Percentiles rank a stretch among this genome's conserved stretches.
Evolutionary conservation across 208 protist species (phyloP).

Genomic region (Naegleria lovaniensis): DNA sequence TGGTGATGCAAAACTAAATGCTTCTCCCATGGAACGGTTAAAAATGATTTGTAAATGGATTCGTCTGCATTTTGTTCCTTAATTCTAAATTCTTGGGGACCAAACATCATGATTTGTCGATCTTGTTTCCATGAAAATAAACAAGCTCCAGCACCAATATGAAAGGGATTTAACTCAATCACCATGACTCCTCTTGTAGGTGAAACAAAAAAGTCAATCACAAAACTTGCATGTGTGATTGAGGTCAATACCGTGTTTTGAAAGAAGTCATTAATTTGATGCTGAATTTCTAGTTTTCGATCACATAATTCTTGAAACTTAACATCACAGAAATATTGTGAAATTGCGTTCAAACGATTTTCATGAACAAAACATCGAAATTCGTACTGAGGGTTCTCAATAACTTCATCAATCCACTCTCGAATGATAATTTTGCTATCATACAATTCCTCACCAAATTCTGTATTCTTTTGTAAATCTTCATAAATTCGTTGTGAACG

Average conservation of each 20-base stretch:
- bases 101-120: background rate
- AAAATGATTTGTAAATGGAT: background rate
- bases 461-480: background rate
- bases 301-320: background rate
- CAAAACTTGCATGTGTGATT: background rate
- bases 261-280: background rate
- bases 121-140: background rate
- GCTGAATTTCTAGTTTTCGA: background rate
- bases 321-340: background rate
- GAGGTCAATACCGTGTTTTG: background rate
- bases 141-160: background rate
- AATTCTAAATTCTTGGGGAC: background rate
- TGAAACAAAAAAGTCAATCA: background rate
- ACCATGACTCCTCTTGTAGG: background rate
- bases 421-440: background rate
- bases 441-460: background rate
- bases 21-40: background rate
- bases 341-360: background rate
- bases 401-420: background rate
- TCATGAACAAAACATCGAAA: background rate
- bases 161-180: background rate
- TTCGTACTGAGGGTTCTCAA: background rate
- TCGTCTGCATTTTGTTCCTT: background rate
- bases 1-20: background rate
- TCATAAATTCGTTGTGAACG: background rate